phyloP scores from a whole-genome alignment of 73 alveolate genomes.

The Uronychia binucleata region DNA sequence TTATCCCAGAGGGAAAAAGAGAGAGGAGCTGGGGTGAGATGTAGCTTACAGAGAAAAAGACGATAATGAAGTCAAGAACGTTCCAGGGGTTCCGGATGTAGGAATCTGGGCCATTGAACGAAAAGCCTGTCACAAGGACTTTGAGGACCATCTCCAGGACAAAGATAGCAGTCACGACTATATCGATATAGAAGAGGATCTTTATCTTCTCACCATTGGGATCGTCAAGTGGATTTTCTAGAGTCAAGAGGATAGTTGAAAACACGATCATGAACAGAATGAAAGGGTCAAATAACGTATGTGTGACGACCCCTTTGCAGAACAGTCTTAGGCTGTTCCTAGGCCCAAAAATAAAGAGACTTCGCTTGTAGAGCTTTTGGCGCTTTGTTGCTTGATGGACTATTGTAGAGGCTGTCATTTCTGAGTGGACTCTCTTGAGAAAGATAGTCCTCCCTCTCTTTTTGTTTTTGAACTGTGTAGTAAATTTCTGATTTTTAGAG shows the following conservation, averaged over 20 bases:
- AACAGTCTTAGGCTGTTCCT: too few relatives aligned
- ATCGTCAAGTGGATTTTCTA: conserved; percentile 59
- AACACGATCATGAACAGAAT: conserved; percentile 51
- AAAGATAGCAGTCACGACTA: conserved; percentile 12
- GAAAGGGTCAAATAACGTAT: too few relatives aligned
- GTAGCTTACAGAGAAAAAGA: conserved; percentile 5
- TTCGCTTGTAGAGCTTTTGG: too few relatives aligned
- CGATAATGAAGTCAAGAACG: conserved; percentile 17
- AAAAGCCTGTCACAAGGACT: conserved; percentile 15
- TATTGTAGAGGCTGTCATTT: too few relatives aligned
- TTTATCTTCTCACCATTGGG: conserved; percentile 26
- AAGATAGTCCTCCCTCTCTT: too few relatives aligned
- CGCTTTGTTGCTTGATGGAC: too few relatives aligned
- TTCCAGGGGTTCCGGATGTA: conserved; percentile 33
- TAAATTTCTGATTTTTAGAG: too few relatives aligned
- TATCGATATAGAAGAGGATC: conserved; percentile 14
- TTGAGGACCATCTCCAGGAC: conserved; percentile 12
- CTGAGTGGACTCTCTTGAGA: too few relatives aligned
- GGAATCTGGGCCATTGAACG: conserved; percentile 2
- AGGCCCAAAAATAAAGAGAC: too few relatives aligned
- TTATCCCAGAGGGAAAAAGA: conserved; percentile 9
- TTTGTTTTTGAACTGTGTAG: too few relatives aligned
- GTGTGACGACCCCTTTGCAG: too few relatives aligned
- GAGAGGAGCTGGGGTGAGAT: neutral
- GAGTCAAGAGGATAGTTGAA: conserved; percentile 57